A percentile compares a stretch with the other conserved stretches of the same genome.
Evolutionary conservation across 176 grass and related monocot species (phyloP).

Genomic region (Lolium rigidum): DNA sequence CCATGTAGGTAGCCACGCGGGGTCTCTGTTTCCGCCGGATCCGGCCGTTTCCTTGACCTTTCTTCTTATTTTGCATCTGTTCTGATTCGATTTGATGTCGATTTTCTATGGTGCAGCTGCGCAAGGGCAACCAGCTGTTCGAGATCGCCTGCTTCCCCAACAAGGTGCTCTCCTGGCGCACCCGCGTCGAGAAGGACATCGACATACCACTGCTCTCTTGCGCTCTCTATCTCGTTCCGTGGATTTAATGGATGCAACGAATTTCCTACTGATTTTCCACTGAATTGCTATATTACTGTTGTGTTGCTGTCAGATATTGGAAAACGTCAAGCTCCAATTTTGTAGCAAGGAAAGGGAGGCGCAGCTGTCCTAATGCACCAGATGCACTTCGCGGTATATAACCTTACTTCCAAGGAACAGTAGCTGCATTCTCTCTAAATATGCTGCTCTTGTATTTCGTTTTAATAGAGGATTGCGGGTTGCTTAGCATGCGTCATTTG

Average conservation of each 20-base stretch:
- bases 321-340: conserved; percentile 96
- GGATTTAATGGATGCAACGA: not conserved
- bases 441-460: too few relatives aligned
- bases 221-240: too few relatives aligned
- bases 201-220: too few relatives aligned
- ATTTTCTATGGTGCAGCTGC: conserved; percentile 72
- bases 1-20: too few relatives aligned
- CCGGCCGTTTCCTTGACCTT: too few relatives aligned
- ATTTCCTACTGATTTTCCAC: not conserved
- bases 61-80: too few relatives aligned
- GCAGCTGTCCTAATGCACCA: conserved; percentile 90
- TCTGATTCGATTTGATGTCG: too few relatives aligned
- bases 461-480: not conserved
- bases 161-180: conserved; percentile 79
- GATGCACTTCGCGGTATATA: conserved; percentile 62
- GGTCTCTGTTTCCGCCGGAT: too few relatives aligned
- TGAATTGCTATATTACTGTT: too few relatives aligned
- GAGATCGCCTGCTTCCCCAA: conserved; percentile 84
- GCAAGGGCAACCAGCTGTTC: conserved; percentile 63
- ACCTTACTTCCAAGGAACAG: conserved; percentile 33
- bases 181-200: conserved; percentile 79
- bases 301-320: conserved; percentile 64
- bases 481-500: not conserved
- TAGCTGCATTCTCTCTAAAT: not conserved
- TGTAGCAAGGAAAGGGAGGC: conserved; percentile 94